Percentiles rank a stretch among this genome's conserved stretches.
These are phyloP conservation scores for Lasiodiplodia sp. DNA, from an alignment of 2,329 filamentous ascomycete species.

Conservation along the genomic window DNA sequence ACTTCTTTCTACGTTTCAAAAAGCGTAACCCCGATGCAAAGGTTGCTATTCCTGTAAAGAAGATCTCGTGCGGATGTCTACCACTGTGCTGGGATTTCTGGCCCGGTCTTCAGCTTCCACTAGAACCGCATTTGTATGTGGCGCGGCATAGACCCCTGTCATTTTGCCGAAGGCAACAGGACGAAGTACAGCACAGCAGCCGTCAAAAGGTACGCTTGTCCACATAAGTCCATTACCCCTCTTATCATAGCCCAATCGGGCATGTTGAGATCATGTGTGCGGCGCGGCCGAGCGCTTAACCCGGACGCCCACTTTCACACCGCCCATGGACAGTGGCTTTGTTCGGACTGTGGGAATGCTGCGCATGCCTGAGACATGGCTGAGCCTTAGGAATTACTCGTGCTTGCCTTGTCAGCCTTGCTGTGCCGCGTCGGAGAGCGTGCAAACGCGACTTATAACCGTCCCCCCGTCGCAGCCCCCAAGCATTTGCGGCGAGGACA, in stretches of 20 bases:
- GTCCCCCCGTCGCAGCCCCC: neutral
- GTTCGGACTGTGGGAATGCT: neutral
- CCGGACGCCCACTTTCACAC: slow-evolving; percentile 11
- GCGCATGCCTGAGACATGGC: slow-evolving; percentile 2
- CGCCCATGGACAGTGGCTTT: neutral
- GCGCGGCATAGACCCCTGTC: neutral
- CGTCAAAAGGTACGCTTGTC: slow-evolving; percentile 2
- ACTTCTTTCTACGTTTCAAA: neutral
- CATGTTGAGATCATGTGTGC: slow-evolving; percentile 14
- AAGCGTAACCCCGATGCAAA: neutral
- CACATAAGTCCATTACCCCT: neutral
- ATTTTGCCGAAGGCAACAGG: slow-evolving; percentile 1
- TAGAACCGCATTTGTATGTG: neutral
- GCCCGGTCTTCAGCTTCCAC: too few species aligned
- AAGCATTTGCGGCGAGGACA: neutral
- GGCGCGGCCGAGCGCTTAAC: slow-evolving; percentile 21
- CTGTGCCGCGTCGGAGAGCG: neutral
- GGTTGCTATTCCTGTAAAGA: slow-evolving; percentile 5
- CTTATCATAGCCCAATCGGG: neutral
- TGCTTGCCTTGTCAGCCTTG: slow-evolving; percentile 3
- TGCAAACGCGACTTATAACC: neutral
- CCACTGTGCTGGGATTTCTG: neutral
- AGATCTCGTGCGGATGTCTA: neutral
- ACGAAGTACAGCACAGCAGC: neutral
- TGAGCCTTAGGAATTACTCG: neutral